Base-by-base conservation (phyloP, 345 rosid species). In the Aethionema arabicum region DNA sequence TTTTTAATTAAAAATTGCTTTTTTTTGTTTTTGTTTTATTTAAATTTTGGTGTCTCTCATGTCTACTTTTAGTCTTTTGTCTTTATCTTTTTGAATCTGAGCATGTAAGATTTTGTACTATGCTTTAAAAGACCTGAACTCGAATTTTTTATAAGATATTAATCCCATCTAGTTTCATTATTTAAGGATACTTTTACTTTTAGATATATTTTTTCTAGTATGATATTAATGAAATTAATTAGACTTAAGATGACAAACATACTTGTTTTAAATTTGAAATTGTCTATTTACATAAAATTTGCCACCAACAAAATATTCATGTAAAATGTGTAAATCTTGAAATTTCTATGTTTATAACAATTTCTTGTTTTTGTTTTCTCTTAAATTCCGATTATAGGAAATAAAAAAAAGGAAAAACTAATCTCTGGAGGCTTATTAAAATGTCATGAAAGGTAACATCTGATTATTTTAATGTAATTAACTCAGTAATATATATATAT, bases 391-490 rank as follows among this genome's bases (percentile, higher is more conserved):
- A n/a, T 12, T 47, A 54, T 12, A 13, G 53, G 30, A 65, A 65
- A 21, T 21, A 51, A 32, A 35, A 35, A 40, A 32, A 32, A n/a
- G n/a, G n/a, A 14, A 8, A 42, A 46, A 52, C 53, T 8, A 52
- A 15, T 49, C 76, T 78, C 76, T 78, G 71, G 76, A 68, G 64
- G 82, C 51, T 21, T 1, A 21, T 21, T 21, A 70, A 76, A 43
- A 16, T 53, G 74, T 80, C 76, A 76, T 69, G 59, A 73, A 61
- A 70, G 52, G 57, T 62, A 50, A 74, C 75, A 61, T 21, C 27
- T 1, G 75, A 75, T 66, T 66, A 66, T 57, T 38, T 43, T 5
- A 61, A 16, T 10, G 5, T 35, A 35, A 32, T 59, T 49, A 15
- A 35, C 40, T 56, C 57, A 40, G 43, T 67, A 30, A 11, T 46